A percentile compares a stretch with the other conserved stretches of the same genome.
Evolutionary conservation across 2,329 filamentous ascomycete species (phyloP).

Genomic region (Aspergillus ibericus): DNA sequence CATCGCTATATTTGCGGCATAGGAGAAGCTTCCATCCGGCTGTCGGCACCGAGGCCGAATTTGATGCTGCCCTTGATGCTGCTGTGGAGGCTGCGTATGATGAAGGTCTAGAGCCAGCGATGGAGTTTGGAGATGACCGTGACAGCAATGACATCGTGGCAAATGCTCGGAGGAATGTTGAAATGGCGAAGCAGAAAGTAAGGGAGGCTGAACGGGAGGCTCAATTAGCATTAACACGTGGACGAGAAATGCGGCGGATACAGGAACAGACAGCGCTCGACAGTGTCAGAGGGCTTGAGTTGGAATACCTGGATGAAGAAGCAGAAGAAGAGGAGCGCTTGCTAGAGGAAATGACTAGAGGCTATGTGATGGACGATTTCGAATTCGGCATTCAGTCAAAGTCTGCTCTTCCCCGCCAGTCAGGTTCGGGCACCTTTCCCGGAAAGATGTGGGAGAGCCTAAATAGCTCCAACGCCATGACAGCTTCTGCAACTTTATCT

Average conservation of each 20-base stretch:
- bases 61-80: constrained; percentile 90
- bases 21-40: constrained; percentile 70
- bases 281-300: constrained; percentile 25
- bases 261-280: constrained; percentile 30
- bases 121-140: constrained; percentile 33
- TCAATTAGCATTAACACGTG: constrained; percentile 60
- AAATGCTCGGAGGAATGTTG: constrained; percentile 65
- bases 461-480: constrained; percentile 69
- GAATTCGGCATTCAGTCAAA: constrained; percentile 69
- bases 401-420: constrained; percentile 71
- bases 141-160: constrained; percentile 36
- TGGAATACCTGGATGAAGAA: constrained; percentile 61
- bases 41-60: constrained; percentile 79
- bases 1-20: constrained; percentile 66
- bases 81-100: constrained; percentile 96
- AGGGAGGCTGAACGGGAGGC: constrained; percentile 72
- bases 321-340: constrained; percentile 73
- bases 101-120: constrained; percentile 75
- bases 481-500: constrained; percentile 66
- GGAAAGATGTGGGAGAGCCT: constrained; percentile 79
- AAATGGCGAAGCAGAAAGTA: constrained; percentile 73
- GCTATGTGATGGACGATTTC: constrained; percentile 80
- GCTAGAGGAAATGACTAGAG: constrained; percentile 83
- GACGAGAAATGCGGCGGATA: constrained; percentile 56
- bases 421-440: constrained; percentile 78